Evolutionary conservation across 2,329 filamentous ascomycete genomes (phyloP).

Genomic region (Fusarium sp.): DNA sequence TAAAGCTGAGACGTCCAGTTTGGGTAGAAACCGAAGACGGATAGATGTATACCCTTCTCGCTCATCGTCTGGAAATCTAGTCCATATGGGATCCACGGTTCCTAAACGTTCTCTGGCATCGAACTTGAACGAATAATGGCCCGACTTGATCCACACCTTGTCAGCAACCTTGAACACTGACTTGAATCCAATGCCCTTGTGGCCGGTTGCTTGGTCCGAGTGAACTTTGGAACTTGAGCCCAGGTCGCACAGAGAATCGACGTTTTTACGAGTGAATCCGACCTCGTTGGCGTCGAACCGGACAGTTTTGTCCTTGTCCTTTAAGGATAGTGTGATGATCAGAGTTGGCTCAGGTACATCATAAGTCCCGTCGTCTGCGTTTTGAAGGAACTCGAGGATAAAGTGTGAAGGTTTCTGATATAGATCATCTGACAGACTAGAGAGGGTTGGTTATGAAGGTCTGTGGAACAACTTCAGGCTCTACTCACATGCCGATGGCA

Average conservation of each 20-base stretch:
- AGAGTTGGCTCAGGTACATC: background rate
- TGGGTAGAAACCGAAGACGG: background rate
- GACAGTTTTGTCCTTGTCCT: background rate
- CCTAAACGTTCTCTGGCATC: background rate
- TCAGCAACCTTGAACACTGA: background rate
- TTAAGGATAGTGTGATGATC: background rate
- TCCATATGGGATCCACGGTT: background rate
- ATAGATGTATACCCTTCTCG: background rate
- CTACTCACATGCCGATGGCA: background rate
- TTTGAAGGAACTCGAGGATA: background rate
- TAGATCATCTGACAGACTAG: background rate
- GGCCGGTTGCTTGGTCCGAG: background rate
- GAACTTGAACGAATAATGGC: background rate
- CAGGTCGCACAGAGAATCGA: background rate
- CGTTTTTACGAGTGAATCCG: background rate
- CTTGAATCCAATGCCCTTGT: background rate
- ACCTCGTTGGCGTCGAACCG: background rate
- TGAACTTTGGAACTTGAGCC: background rate
- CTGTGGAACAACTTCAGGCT: no score
- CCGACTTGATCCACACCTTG: background rate
- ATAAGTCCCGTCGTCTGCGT: background rate
- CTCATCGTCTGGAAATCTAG: background rate
- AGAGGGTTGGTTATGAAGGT: background rate
- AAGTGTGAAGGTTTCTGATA: background rate
- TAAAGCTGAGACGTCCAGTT: background rate